phyloP scores from a whole-genome alignment of 1,284 basidiomycete species.

The Thecaphora thlaspeos region DNA sequence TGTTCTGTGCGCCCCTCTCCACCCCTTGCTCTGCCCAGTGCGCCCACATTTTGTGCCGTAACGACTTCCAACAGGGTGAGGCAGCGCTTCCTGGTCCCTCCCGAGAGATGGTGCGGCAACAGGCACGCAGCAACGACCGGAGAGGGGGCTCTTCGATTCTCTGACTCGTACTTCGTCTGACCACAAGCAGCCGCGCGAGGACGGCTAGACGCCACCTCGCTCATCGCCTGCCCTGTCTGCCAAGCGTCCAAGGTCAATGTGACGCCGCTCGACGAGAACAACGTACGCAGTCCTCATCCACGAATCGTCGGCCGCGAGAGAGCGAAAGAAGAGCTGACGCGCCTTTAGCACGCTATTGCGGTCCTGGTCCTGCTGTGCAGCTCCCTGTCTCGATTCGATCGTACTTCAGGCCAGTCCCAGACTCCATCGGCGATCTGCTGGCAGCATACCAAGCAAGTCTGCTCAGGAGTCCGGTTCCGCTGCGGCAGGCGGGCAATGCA shows the following conservation, averaged over 20 bases:
- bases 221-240: constrained; percentile 1
- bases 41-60: constrained; percentile 23
- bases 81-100: too few species aligned
- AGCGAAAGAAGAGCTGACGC: too few species aligned
- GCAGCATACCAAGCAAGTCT: background rate
- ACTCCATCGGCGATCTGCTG: background rate
- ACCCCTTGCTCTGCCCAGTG: constrained; percentile 9
- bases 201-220: background rate
- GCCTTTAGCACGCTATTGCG: too few species aligned
- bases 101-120: too few species aligned
- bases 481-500: too few species aligned
- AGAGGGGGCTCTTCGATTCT: too few species aligned
- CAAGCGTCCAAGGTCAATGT: background rate
- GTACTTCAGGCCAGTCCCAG: background rate
- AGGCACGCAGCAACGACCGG: too few species aligned
- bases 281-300: too few species aligned
- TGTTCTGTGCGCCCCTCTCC: background rate
- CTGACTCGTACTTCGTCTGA: too few species aligned
- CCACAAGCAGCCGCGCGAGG: background rate
- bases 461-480: too few species aligned
- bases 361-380: too few species aligned
- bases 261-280: background rate
- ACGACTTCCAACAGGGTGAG: constrained; percentile 12
- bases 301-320: too few species aligned
- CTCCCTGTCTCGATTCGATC: background rate